These are phyloP conservation scores for Solanum dulcamara DNA, from an alignment of 257 asterid species.

Conservation along the genomic window DNA sequence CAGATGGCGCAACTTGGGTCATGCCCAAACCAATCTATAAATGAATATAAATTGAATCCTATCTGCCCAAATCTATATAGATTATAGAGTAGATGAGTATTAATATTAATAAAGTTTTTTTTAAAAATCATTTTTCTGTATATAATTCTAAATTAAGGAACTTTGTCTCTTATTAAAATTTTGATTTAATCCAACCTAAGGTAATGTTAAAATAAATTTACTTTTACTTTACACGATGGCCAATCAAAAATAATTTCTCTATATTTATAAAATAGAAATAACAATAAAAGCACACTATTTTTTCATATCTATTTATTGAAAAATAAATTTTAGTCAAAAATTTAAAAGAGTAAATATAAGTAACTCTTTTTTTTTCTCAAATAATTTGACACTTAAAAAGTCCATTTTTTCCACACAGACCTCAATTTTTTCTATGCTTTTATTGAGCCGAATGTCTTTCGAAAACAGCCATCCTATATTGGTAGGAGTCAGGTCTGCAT, in stretches of 20 bases:
- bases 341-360: background rate
- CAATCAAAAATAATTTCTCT: background rate
- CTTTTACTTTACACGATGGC: background rate
- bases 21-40: background rate
- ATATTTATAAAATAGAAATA: background rate
- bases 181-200: background rate
- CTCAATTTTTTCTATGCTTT: too few species aligned
- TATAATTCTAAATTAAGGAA: background rate
- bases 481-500: too few species aligned
- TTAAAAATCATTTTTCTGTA: background rate
- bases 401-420: background rate
- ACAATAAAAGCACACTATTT: too few species aligned
- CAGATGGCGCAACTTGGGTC: background rate
- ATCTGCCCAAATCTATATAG: background rate
- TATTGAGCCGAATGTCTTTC: too few species aligned
- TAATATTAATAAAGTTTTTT: background rate
- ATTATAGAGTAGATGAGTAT: background rate
- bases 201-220: too few species aligned
- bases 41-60: background rate
- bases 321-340: background rate
- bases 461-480: too few species aligned
- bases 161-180: background rate
- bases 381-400: background rate
- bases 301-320: accelerated
- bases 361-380: background rate